Conservation (phyloP, 768 basidiomycete species). For the Lactifluus subvellereus region DNA sequence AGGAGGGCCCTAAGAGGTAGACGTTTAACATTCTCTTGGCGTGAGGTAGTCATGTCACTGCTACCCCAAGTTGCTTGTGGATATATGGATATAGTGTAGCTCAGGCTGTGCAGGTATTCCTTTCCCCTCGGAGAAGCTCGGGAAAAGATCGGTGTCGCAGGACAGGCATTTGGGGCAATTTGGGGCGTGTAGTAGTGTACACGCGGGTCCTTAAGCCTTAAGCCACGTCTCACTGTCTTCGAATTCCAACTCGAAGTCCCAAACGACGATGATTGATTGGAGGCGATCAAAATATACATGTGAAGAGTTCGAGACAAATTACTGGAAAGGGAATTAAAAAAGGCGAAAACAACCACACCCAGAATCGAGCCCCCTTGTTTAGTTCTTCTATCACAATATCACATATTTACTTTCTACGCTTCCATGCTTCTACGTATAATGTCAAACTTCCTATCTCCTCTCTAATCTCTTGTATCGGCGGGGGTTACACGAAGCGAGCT, state of each 20-base stretch:
- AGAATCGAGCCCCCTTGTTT: not conserved
- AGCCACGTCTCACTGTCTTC: not conserved
- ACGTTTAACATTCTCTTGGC: no score
- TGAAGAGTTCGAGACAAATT: no score
- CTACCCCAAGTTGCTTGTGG: no score
- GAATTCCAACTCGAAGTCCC: not conserved
- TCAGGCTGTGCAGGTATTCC: no score
- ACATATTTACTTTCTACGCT: constrained; percentile 35
- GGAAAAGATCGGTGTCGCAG: no score
- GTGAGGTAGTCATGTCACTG: no score
- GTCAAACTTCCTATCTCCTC: constrained; percentile 44
- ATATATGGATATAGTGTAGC: no score
- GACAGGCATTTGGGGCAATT: no score
- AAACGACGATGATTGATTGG: not conserved
- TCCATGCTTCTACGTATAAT: constrained; percentile 41
- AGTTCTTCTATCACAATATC: not conserved
- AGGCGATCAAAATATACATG: not conserved
- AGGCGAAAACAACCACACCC: no score
- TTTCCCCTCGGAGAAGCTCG: no score
- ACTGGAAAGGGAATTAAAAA: not conserved
- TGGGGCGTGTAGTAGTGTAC: not conserved
- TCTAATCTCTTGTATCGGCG: constrained; percentile 39
- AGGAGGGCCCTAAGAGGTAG: no score
- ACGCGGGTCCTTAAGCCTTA: not conserved
- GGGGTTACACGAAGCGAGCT: constrained; percentile 42